Evolutionary conservation across 1,139 yeast genomes (phyloP), one percentile per base, ranked within the genome.

Genomic region (Diutina ranongensis): DNA sequence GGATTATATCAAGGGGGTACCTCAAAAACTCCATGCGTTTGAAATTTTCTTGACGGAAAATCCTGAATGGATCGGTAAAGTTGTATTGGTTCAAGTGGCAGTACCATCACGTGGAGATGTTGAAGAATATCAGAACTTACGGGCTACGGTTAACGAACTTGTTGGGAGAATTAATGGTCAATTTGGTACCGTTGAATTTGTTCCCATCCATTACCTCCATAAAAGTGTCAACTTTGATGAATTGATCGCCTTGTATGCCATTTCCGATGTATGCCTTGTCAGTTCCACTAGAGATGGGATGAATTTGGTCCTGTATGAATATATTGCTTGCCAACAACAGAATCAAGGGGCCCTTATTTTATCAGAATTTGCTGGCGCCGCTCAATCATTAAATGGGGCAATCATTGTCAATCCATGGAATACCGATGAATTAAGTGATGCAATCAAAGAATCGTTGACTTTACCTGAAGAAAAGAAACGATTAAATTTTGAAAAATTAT

Each of bases 311-410:
- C 80, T 94, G 47, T 92, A 87, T 60, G 99, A 92, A 64, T 92
- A 92, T 63, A 87, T 94, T 57, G 97, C 98, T 1, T 89, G 97
- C 59, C 99, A 92, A 62, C 78, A 84, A 54, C 81, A 81, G 45
- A 80, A 80, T 49, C 83, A 87, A 52, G 99, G 99, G 8, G 79
- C 87, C 3, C 71, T 92, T 54, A 83, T 92, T 45, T 65, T 92
- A 50, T 82, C 94, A 44, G 99, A 92, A 63, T 92, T 92, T 66
- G 94, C 98, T 0, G 99, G 99, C 44, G 98, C 98, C n/a, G 97
- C 98, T 0, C 99, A 92, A 64, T 83, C 94, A 1, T 69, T 92
- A 51, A 92, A 92, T 58, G 98, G 99, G 22, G 88, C 96, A 1
- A 63, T 92, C 20, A 80, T 92, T 50, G 95, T 92, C 31, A 92